A percentile compares a stretch with the other conserved stretches of the same genome.
Evolutionary conservation across 345 rosid genomes (phyloP).

Genomic region (Citrus reticulata): DNA sequence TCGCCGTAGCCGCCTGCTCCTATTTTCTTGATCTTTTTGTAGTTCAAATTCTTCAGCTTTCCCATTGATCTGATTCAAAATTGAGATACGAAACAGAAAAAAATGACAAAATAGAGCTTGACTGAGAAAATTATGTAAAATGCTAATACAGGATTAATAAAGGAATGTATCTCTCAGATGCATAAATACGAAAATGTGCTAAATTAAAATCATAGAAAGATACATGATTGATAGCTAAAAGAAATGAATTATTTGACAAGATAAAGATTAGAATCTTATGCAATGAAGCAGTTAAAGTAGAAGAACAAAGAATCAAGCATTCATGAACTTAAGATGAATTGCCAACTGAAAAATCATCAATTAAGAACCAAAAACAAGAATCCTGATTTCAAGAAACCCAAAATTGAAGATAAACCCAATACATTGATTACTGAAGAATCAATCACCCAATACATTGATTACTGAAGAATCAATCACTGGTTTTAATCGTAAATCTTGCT

Average conservation of each 20-base stretch:
- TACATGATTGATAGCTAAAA: background rate
- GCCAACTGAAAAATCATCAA: background rate
- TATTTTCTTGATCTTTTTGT: background rate
- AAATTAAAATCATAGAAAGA: background rate
- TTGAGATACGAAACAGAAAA: background rate
- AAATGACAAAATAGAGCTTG: background rate
- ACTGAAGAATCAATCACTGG: background rate
- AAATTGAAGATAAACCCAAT: background rate
- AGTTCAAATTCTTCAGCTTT: conserved; percentile 1
- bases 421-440: background rate
- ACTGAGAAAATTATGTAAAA: background rate
- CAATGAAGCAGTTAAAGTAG: too few relatives aligned
- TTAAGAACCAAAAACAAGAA: background rate
- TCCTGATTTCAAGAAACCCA: background rate
- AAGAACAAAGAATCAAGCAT: background rate
- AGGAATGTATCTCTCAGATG: background rate
- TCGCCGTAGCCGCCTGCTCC: background rate
- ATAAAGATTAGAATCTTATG: too few relatives aligned
- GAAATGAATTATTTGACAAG: background rate
- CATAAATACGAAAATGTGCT: background rate
- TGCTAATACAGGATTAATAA: background rate
- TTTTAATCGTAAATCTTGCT: background rate
- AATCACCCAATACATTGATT: background rate
- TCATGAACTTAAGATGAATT: background rate
- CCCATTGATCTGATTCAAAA: background rate